A percentile compares a stretch with the other conserved stretches of the same genome.
These are phyloP conservation scores for Apophysomyces elegans DNA, from an alignment of 371 early-diverging fungal genomes.

Conservation along the genomic window DNA sequence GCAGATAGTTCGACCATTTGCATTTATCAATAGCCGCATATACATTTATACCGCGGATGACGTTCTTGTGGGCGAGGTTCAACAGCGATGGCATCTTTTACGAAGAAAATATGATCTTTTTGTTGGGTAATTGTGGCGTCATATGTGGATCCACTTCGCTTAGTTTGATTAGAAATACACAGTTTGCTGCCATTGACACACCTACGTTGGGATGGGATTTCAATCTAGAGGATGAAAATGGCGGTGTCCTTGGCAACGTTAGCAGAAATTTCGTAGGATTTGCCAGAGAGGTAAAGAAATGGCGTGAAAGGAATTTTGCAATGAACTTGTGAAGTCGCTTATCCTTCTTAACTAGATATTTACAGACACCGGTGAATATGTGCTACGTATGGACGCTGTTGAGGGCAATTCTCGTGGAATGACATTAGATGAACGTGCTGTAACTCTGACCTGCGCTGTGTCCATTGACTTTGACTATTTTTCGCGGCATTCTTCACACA, in stretches of 20 bases:
- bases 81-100: slow-evolving; percentile 89
- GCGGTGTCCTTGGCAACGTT: slow-evolving; percentile 63
- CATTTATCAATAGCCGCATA: slow-evolving; percentile 80
- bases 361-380: slow-evolving; percentile 88
- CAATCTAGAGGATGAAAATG: slow-evolving; percentile 67
- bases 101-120: slow-evolving; percentile 86
- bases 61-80: slow-evolving; percentile 83
- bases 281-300: slow-evolving; percentile 67
- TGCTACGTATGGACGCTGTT: slow-evolving; percentile 75
- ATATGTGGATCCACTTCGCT: background rate
- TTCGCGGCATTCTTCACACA: slow-evolving; percentile 73
- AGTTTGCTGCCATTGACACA: slow-evolving; percentile 84
- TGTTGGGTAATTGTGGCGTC: slow-evolving; percentile 35
- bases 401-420: slow-evolving; percentile 59
- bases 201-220: slow-evolving; percentile 86
- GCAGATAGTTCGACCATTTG: slow-evolving; percentile 74
- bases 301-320: background rate
- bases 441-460: slow-evolving; percentile 82
- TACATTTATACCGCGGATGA: slow-evolving; percentile 66
- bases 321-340: background rate
- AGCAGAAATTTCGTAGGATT: slow-evolving; percentile 87
- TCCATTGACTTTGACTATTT: slow-evolving; percentile 95
- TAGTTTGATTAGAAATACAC: slow-evolving; percentile 33
- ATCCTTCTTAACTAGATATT: slow-evolving; percentile 59
- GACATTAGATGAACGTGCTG: slow-evolving; percentile 84